Evolutionary conservation across 495 filamentous ascomycete species (phyloP).

Genomic region (Penicillium waksmanii): DNA sequence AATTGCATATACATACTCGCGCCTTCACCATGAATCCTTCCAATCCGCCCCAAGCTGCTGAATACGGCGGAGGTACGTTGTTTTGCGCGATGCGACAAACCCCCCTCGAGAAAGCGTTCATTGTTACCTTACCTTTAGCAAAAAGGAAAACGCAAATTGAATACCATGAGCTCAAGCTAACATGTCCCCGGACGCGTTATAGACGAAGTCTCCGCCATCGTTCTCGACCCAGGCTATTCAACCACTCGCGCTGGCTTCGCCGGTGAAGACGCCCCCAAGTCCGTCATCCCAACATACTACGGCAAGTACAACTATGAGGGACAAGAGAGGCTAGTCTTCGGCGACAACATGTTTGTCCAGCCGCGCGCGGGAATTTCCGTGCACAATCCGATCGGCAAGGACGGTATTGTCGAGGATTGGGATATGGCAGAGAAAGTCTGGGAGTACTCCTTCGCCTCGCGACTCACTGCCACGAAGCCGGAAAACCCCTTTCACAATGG

Average conservation of each 20-base stretch:
- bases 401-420: conserved; percentile 96
- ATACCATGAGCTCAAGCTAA: conserved; percentile 5
- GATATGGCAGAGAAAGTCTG: conserved; percentile 86
- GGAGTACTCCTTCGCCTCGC: conserved; percentile 84
- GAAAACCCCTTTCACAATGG: conserved; percentile 71
- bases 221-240: conserved; percentile 92
- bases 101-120: not conserved
- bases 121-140: not conserved
- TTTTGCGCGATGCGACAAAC: conserved; percentile 23
- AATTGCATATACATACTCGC: conserved; percentile 7
- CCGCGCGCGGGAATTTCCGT: conserved; percentile 77
- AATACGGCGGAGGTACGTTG: conserved; percentile 79
- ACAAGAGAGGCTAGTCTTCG: conserved; percentile 69
- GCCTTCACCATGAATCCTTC: conserved; percentile 48
- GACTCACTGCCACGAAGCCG: conserved; percentile 67
- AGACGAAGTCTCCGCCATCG: conserved; percentile 97
- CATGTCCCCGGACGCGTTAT: not conserved
- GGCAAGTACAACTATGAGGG: conserved; percentile 61
- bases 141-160: not conserved
- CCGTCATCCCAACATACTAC: conserved; percentile 86
- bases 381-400: conserved; percentile 84
- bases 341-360: conserved; percentile 83
- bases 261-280: conserved; percentile 96
- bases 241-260: conserved; percentile 93
- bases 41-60: conserved; percentile 63